Conservation (phyloP, 495 filamentous ascomycete genomes). For the Echria macrotheca region DNA sequence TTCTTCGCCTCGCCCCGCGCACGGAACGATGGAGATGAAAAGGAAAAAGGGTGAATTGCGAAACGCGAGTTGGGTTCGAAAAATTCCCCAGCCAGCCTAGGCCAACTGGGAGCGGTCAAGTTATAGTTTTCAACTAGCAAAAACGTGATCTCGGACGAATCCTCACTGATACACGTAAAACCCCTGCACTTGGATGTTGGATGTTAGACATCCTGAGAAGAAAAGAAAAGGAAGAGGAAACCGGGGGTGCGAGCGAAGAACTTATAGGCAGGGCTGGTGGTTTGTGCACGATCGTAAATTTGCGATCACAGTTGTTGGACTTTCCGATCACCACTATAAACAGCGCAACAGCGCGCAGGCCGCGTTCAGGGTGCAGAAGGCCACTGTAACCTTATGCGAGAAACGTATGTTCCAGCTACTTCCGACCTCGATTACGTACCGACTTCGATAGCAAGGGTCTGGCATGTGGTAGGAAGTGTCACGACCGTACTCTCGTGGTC, state of each 20-base stretch:
- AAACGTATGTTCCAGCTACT: no score
- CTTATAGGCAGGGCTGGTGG: slow-evolving; percentile 13
- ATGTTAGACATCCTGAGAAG: no score
- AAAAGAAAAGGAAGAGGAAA: slow-evolving; percentile 16
- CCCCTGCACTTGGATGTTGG: slow-evolving; percentile 42
- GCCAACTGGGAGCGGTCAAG: slow-evolving; percentile 39
- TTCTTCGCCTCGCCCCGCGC: slow-evolving; percentile 23
- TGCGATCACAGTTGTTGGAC: no score
- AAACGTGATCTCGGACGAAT: slow-evolving; percentile 52
- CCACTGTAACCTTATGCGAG: no score
- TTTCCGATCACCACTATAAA: no score
- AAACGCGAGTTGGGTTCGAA: slow-evolving; percentile 20
- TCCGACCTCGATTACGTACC: no score
- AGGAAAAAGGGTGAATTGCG: not conserved
- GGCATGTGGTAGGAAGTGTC: no score
- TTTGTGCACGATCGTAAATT: slow-evolving; percentile 21
- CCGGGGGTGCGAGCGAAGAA: not conserved
- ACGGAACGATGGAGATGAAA: slow-evolving; percentile 22
- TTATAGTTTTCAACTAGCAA: slow-evolving; percentile 57
- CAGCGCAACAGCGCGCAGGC: no score
- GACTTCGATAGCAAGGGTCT: no score
- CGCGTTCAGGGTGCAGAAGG: no score
- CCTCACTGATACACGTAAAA: slow-evolving; percentile 50
- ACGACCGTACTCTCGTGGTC: no score
- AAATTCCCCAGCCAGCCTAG: slow-evolving; percentile 24